These are phyloP conservation scores for Apophysomyces sp. DNA, from an alignment of 371 early-diverging fungal genomes.

Conservation along the genomic window DNA sequence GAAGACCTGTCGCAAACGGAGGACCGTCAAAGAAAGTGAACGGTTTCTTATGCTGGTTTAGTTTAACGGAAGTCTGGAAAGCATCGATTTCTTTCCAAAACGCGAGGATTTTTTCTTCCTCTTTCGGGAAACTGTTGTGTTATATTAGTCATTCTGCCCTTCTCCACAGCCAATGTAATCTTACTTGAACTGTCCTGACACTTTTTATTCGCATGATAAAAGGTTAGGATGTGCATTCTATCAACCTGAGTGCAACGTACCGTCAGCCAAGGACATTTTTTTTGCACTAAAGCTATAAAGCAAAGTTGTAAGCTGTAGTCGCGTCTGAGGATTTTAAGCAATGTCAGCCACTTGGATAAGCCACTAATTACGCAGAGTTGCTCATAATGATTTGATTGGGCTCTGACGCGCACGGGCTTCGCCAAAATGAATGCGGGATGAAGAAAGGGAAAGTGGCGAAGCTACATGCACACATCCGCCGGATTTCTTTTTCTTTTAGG, in stretches of 20 bases:
- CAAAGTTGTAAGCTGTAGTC: not conserved
- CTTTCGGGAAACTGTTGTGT: slow-evolving; percentile 83
- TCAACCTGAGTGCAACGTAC: too few species aligned
- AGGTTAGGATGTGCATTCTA: too few species aligned
- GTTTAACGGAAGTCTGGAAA: slow-evolving; percentile 92
- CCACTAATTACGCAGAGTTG: not conserved
- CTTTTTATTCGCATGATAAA: too few species aligned
- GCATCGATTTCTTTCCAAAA: slow-evolving; percentile 99
- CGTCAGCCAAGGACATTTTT: slow-evolving; percentile 48
- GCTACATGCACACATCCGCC: too few species aligned
- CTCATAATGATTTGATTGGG: too few species aligned
- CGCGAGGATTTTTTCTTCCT: slow-evolving; percentile 94
- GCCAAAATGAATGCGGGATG: too few species aligned
- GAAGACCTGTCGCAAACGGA: slow-evolving; percentile 99
- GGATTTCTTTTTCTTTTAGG: too few species aligned
- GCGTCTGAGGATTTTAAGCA: not conserved
- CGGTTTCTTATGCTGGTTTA: slow-evolving; percentile 87
- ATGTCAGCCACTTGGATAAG: not conserved
- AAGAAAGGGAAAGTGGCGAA: too few species aligned
- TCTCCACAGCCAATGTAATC: not conserved
- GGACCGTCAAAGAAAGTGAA: slow-evolving; percentile 99
- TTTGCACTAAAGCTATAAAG: not conserved
- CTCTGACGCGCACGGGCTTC: too few species aligned
- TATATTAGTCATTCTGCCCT: not conserved
- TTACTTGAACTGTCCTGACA: slow-evolving; percentile 58